Conservation (phyloP, 1,139 yeast species). For the Maudiozyma humilis region DNA sequence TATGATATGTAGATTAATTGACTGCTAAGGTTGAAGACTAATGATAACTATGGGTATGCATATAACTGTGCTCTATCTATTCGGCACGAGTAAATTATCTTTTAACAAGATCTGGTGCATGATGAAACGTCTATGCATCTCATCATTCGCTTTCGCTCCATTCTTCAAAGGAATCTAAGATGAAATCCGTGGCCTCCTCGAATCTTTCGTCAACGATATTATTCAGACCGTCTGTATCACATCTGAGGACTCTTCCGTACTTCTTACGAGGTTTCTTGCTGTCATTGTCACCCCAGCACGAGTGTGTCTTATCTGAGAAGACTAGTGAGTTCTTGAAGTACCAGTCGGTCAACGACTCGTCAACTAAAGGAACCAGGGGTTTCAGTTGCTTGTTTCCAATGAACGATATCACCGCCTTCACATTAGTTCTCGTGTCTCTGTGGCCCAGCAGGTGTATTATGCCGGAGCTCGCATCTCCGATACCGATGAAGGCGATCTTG, state of each 20-base stretch:
- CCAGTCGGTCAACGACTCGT: conserved; percentile 81
- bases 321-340: conserved; percentile 78
- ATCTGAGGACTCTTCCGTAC: conserved; percentile 77
- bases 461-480: conserved; percentile 85
- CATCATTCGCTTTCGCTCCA: conserved; percentile 34
- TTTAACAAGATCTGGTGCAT: too few species aligned
- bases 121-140: too few species aligned
- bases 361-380: conserved; percentile 76
- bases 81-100: too few species aligned
- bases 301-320: conserved; percentile 64
- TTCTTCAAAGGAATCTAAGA: conserved; percentile 58
- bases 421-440: conserved; percentile 55
- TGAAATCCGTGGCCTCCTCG: conserved; percentile 77
- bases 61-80: too few species aligned
- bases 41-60: too few species aligned
- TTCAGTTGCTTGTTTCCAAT: conserved; percentile 58
- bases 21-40: too few species aligned
- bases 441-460: conserved; percentile 84
- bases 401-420: conserved; percentile 67
- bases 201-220: conserved; percentile 74
- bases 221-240: conserved; percentile 65
- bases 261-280: conserved; percentile 77
- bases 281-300: conserved; percentile 59
- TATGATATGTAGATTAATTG: background rate
- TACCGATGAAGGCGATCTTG: conserved; percentile 73